Percentiles rank a stretch among this genome's conserved stretches.
Conservation (phyloP, 306 rosid genomes). For the Senna siamea region DNA sequence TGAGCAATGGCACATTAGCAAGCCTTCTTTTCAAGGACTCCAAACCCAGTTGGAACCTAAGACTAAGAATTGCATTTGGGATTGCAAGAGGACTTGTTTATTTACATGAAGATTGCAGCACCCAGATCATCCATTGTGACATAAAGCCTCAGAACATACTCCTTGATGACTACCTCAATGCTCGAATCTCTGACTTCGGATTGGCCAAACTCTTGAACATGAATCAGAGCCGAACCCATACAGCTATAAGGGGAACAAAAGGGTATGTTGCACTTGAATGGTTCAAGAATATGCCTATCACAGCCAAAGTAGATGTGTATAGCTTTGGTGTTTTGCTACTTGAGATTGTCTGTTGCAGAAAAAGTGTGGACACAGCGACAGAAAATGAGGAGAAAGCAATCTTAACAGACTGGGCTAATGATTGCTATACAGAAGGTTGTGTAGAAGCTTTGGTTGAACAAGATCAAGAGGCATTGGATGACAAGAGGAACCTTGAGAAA, state of each 20-base stretch:
- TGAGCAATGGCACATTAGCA: constrained; percentile 52
- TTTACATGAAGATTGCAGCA: constrained; percentile 46
- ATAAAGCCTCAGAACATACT: constrained; percentile 55
- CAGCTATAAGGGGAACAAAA: constrained; percentile 53
- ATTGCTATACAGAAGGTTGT: constrained; percentile 35
- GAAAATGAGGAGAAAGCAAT: constrained; percentile 43
- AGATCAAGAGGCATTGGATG: constrained; percentile 47
- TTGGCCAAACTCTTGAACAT: constrained; percentile 44
- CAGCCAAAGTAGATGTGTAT: constrained; percentile 47
- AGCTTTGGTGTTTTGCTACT: constrained; percentile 48
- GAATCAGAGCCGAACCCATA: constrained; percentile 48
- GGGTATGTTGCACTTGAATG: constrained; percentile 56
- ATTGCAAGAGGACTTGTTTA: constrained; percentile 47
- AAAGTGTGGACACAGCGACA: constrained; percentile 34
- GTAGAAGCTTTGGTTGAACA: constrained; percentile 37
- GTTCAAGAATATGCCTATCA: constrained; percentile 48
- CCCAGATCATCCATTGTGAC: constrained; percentile 52
- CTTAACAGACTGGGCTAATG: constrained; percentile 50
- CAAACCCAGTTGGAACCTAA: constrained; percentile 48
- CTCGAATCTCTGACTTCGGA: constrained; percentile 46
- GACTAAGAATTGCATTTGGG: constrained; percentile 40
- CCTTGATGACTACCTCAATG: constrained; percentile 40
- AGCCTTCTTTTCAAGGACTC: constrained; percentile 34
- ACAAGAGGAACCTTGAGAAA: constrained; percentile 37
- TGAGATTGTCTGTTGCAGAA: constrained; percentile 46